Conservation (phyloP, 306 rosid genomes). For the Ochetophila trinervis region DNA sequence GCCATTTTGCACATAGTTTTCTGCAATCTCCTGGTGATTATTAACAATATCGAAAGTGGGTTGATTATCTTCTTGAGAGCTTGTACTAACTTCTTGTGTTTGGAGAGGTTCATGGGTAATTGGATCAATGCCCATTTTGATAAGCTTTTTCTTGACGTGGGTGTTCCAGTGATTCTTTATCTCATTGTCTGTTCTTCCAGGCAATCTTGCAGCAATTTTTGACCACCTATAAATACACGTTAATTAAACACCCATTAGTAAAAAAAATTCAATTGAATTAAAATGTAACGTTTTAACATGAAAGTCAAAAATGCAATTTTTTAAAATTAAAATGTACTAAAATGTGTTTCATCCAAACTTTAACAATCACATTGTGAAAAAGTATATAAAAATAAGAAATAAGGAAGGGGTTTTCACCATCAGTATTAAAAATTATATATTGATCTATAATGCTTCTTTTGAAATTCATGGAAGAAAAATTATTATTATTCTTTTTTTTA, state of each 20-base stretch:
- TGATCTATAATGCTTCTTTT: background rate
- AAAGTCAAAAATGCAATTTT: too few species aligned
- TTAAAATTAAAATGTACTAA: too few species aligned
- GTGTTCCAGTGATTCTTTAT: conserved; percentile 94
- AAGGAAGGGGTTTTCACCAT: background rate
- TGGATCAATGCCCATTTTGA: conserved; percentile 84
- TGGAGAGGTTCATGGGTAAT: conserved; percentile 65
- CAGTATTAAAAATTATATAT: background rate
- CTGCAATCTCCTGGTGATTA: background rate
- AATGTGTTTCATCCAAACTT: too few species aligned
- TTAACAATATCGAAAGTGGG: background rate
- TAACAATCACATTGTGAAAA: too few species aligned
- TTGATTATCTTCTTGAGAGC: conserved; percentile 6
- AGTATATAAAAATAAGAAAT: too few species aligned
- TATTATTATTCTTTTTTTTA: too few species aligned
- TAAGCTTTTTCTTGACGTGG: conserved; percentile 76
- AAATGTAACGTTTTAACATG: background rate
- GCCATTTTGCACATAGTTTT: background rate
- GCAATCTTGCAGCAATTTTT: conserved; percentile 77
- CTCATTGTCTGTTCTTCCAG: conserved; percentile 91
- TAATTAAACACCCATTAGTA: background rate
- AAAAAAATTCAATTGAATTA: background rate
- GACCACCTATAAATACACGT: conserved; percentile 56
- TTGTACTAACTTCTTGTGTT: background rate
- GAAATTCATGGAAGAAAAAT: too few species aligned